Base-by-base conservation (phyloP, 2,329 filamentous ascomycete species). In the Botrytis sinoallii region DNA sequence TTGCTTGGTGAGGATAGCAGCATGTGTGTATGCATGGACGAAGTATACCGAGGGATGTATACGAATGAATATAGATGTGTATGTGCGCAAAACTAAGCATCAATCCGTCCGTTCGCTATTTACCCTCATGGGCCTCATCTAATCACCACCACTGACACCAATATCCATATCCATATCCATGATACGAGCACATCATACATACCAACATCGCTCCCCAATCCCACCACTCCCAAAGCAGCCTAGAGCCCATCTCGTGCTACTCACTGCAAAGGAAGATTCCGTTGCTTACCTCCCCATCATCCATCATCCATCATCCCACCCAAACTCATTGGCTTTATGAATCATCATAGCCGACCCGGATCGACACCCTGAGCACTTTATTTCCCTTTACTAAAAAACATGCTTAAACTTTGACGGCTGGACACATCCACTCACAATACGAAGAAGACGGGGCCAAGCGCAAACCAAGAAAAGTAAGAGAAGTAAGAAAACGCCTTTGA, bases 381-480 rank as follows among this genome's bases (percentile, higher is more conserved):
- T 40, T 29, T 52, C 12, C 64, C 64, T 38, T 20, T 1, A n/a
- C 44, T 67, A 67, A 67, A 67, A 67, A 67, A 67, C 64, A 67
- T 67, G 64, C 64, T 67, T 67, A 67, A 67, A 67, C 44, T 67
- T 67, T 67, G 64, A 67, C 32, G 64, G 32, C 64, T 52, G 44
- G 7, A 38, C 22, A 52, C 16, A 29, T 10, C 64, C 64, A 67
- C 64, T 67, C 44, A 67, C 8, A 8, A 67, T 67, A 55, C 46
- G 46, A 67, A 35, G 32, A 40, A 29, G 35, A 55, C 8, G n/a
- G 9, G 38, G 46, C 35, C 65, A 67, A 67, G 65, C n/a, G 18
- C 7, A 16, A 8, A 18, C 46, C 65, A 67, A 55, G 65, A 40
- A 40, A 38, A 9, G 14, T 29, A 67, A 55, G 65, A 40, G 29